A percentile compares a stretch with the other conserved stretches of the same genome.
phyloP scores from a whole-genome alignment of 108 stramenopile genomes.

The Cyclotella atomus region DNA sequence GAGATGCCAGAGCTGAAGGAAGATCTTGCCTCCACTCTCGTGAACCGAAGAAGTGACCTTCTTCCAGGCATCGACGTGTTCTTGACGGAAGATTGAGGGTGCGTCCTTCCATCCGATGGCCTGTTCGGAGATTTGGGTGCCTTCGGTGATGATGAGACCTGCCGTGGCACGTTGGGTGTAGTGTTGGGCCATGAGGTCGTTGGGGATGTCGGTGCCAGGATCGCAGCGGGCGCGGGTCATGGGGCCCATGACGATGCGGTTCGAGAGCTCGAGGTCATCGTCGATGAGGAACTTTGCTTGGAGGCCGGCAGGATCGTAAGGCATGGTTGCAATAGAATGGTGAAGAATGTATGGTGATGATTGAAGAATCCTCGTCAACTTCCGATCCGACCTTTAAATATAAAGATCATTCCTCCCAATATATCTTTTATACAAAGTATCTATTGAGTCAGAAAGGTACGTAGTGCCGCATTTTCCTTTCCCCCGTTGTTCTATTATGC shows the following conservation, averaged over 20 bases:
- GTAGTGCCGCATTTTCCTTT: too few species aligned
- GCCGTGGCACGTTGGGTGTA: slow-evolving; percentile 9
- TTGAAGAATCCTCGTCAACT: too few species aligned
- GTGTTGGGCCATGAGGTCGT: slow-evolving; percentile 9
- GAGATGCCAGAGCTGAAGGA: slow-evolving; percentile 8
- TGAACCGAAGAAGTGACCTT: background rate
- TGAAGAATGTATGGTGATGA: too few species aligned
- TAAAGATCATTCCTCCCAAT: too few species aligned
- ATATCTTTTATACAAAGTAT: too few species aligned
- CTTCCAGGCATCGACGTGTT: slow-evolving; percentile 10
- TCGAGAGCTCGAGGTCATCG: background rate
- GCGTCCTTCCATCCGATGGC: slow-evolving; percentile 3
- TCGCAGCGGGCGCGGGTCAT: slow-evolving; percentile 6
- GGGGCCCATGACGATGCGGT: slow-evolving; percentile 10
- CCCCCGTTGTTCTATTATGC: too few species aligned
- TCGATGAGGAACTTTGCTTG: background rate
- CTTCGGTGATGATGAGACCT: slow-evolving; percentile 8
- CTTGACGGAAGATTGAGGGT: background rate
- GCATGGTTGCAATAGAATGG: background rate
- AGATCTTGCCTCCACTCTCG: background rate
- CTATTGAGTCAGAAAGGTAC: too few species aligned
- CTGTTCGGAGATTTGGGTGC: background rate
- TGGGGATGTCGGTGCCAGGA: background rate
- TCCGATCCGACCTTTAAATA: too few species aligned
- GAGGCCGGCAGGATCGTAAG: background rate